Evolutionary conservation across 495 filamentous ascomycete species (phyloP).

Genomic region (Aspergillus bertholletiae): DNA sequence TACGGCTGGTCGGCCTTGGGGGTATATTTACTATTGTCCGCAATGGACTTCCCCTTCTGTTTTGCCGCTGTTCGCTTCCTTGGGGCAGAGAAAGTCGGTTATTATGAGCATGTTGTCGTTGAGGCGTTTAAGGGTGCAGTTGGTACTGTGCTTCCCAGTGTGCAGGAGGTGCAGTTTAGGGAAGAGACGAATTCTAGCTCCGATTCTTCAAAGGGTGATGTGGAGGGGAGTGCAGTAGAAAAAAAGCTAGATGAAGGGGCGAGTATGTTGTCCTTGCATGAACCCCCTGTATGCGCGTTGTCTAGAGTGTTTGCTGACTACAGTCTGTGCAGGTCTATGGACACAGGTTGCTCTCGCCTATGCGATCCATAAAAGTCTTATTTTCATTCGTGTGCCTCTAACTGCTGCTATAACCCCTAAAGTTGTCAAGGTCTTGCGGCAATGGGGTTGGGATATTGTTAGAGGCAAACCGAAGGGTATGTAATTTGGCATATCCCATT

Average conservation of each 20-base stretch:
- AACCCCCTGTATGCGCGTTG: background rate
- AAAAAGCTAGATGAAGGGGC: constrained; percentile 30
- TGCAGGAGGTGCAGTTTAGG: constrained; percentile 7
- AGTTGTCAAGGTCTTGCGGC: constrained; percentile 77
- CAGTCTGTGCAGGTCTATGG: constrained; percentile 55
- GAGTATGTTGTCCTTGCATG: constrained; percentile 39
- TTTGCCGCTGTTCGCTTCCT: constrained; percentile 80
- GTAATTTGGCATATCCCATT: constrained; percentile 3
- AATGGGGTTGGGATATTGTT: constrained; percentile 80
- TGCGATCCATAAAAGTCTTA: constrained; percentile 96
- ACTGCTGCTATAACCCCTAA: constrained; percentile 88
- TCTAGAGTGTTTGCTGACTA: constrained; percentile 4
- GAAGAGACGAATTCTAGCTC: constrained; percentile 5
- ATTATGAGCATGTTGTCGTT: constrained; percentile 49
- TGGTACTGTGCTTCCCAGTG: constrained; percentile 24
- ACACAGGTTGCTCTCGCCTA: constrained; percentile 94
- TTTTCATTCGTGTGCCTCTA: constrained; percentile 87
- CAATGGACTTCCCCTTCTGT: constrained; percentile 92
- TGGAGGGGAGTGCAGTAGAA: constrained; percentile 19
- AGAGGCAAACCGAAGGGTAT: constrained; percentile 53
- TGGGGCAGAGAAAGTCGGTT: constrained; percentile 80
- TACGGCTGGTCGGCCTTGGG: constrained; percentile 95
- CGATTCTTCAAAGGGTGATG: constrained; percentile 19
- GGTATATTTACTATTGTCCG: constrained; percentile 78
- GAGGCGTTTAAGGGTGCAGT: constrained; percentile 30